These are phyloP conservation scores for Globisporangium splendens DNA, from an alignment of 352 stramenopile species.

Conservation along the genomic window DNA sequence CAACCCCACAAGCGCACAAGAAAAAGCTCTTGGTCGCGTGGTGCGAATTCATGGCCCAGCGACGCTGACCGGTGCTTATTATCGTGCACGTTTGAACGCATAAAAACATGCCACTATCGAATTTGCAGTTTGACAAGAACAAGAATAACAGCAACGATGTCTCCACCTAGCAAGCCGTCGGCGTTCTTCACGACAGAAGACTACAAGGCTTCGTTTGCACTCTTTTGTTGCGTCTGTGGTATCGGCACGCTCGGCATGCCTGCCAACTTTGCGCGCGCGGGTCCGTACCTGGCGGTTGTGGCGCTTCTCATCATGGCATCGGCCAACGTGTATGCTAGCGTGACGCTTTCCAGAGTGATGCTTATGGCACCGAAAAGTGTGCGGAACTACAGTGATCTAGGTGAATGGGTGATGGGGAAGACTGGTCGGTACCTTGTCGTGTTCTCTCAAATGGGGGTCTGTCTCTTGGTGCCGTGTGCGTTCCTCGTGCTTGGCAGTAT, in stretches of 20 bases:
- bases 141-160: no score
- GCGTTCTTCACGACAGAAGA: conserved; percentile 10
- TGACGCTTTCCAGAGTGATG: conserved; percentile 44
- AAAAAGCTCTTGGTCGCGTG: no score
- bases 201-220: neutral
- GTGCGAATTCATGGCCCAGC: no score
- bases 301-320: conserved; percentile 50
- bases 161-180: neutral
- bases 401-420: conserved; percentile 41
- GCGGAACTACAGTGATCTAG: conserved; percentile 46
- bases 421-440: conserved; percentile 34
- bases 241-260: conserved; percentile 21
- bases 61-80: no score
- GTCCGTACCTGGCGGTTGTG: conserved; percentile 30
- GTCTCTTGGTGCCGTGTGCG: conserved; percentile 38
- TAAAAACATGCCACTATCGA: no score
- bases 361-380: conserved; percentile 35
- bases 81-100: no score
- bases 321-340: conserved; percentile 43
- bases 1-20: no score
- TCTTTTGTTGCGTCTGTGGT: neutral
- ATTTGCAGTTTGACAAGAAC: no score
- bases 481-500: conserved; percentile 55
- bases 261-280: conserved; percentile 50
- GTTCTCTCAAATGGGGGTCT: conserved; percentile 38